Evolutionary conservation across 345 rosid species (phyloP).

Genomic region (Balakata baccata): DNA sequence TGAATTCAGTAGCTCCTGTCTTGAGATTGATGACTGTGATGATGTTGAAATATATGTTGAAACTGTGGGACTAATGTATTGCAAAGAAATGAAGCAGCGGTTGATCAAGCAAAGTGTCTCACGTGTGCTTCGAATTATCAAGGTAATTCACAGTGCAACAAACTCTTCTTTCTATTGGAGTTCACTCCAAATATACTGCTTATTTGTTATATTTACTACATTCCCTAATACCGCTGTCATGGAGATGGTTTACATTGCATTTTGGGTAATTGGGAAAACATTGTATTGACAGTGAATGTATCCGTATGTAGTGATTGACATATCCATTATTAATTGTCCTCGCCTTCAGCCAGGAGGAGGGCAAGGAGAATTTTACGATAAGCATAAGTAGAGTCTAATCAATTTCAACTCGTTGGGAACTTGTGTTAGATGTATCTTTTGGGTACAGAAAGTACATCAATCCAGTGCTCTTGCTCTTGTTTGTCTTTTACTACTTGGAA

Average conservation of each 20-base stretch:
- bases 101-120: constrained; percentile 83
- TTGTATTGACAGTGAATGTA: no score
- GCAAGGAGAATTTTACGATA: neutral
- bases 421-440: neutral
- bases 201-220: no score
- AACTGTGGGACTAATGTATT: constrained; percentile 92
- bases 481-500: constrained; percentile 2
- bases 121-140: constrained; percentile 80
- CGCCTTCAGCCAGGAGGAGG: neutral
- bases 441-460: neutral
- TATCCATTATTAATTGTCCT: neutral
- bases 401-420: neutral
- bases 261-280: neutral
- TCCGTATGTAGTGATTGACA: neutral
- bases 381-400: neutral
- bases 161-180: constrained; percentile 4
- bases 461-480: neutral
- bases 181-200: constrained; percentile 13
- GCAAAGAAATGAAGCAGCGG: constrained; percentile 93
- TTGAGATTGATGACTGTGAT: constrained; percentile 80
- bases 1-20: constrained; percentile 52
- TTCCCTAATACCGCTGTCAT: neutral
- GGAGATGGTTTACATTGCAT: neutral
- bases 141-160: constrained; percentile 46
- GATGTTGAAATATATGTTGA: constrained; percentile 91